Percentiles rank a stretch among this genome's conserved stretches.
phyloP scores from a whole-genome alignment of 2,329 filamentous ascomycete species.

The Amphichorda felina region DNA sequence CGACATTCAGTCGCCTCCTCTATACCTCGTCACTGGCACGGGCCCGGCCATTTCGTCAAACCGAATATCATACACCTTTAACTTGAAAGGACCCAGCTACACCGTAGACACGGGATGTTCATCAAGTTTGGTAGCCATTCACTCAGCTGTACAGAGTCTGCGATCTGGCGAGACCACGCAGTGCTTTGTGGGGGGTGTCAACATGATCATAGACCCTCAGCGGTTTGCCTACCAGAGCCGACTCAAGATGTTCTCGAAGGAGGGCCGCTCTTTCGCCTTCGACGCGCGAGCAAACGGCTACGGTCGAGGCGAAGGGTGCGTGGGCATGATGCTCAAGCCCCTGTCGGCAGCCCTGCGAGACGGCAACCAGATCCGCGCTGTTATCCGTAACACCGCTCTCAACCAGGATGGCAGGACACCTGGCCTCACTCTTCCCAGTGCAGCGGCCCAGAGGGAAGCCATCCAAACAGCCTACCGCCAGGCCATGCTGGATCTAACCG shows the following conservation, averaged over 20 bases:
- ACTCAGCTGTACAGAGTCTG: constrained; percentile 25
- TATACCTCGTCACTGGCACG: constrained; percentile 32
- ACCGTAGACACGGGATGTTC: constrained; percentile 41
- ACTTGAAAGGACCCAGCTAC: constrained; percentile 32
- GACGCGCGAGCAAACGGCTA: constrained; percentile 32
- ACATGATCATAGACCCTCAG: constrained; percentile 10
- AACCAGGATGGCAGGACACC: constrained; percentile 25
- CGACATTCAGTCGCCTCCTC: constrained; percentile 27
- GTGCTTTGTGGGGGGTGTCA: constrained; percentile 15
- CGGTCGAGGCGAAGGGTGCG: constrained; percentile 30
- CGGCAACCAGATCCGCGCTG: constrained; percentile 23
- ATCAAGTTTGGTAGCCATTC: constrained; percentile 31
- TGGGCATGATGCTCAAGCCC: constrained; percentile 27
- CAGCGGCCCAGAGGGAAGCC: constrained; percentile 19
- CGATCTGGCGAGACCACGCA: constrained; percentile 12
- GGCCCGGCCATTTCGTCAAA: constrained; percentile 30
- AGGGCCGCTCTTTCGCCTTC: constrained; percentile 12
- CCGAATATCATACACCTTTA: constrained; percentile 34
- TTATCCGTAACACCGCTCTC: constrained; percentile 17
- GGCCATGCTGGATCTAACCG: constrained; percentile 13
- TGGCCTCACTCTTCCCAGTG: constrained; percentile 22
- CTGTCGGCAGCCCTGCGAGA: constrained; percentile 29
- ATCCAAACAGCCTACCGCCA: constrained; percentile 23
- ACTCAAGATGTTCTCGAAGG: constrained; percentile 9
- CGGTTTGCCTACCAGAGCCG: constrained; percentile 19